Conservation (phyloP, 441 rosid species). For the Erodium moschatum region DNA sequence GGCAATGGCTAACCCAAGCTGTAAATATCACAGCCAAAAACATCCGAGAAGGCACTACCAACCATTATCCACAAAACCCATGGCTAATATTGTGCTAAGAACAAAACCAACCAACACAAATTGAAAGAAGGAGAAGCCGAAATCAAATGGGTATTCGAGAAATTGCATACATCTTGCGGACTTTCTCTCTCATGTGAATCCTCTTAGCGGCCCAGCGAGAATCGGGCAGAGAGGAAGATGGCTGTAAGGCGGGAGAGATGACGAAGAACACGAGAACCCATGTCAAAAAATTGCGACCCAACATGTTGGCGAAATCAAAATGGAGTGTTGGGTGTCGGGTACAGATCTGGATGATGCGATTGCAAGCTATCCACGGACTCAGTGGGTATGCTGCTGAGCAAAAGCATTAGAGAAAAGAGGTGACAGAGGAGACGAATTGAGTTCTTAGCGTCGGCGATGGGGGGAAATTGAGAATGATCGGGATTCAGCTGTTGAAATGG, state of each 20-base stretch:
- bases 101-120: neutral
- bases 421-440: neutral
- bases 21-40: neutral
- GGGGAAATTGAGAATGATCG: neutral
- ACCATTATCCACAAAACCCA: neutral
- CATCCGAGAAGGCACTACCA: neutral
- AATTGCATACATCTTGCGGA: constrained; percentile 56
- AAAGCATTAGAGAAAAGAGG: neutral
- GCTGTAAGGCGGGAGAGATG: constrained; percentile 29
- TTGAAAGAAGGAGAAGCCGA: neutral
- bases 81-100: neutral
- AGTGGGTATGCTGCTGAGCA: neutral
- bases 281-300: constrained; percentile 19
- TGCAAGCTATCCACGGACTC: neutral
- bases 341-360: neutral
- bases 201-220: constrained; percentile 46
- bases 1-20: neutral
- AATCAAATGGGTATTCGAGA: constrained; percentile 5
- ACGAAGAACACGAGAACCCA: constrained; percentile 40
- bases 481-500: neutral
- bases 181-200: constrained; percentile 66
- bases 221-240: constrained; percentile 36
- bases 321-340: neutral
- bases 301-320: constrained; percentile 16
- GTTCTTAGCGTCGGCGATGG: neutral